Base-by-base conservation (phyloP, 192 early-diverging fungal species). In the Coemansia sp. region DNA sequence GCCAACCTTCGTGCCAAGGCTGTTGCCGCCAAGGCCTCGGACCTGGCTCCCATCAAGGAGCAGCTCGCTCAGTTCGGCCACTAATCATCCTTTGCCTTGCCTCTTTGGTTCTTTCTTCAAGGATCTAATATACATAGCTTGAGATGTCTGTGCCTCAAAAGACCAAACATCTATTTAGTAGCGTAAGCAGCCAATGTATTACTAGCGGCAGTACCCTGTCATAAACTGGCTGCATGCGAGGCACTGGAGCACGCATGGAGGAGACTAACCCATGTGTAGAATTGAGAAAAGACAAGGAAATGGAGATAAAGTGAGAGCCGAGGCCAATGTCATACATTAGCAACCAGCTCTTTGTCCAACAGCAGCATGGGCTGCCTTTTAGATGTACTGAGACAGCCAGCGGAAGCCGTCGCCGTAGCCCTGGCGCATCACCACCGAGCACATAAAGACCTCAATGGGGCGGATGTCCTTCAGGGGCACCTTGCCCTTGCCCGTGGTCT, bases 401-500 rank as follows among this genome's bases (percentile, higher is more conserved):
- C 87, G 86, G 84, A 92, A 92, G 73, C 88, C 96, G 68, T 97
- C 97, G 56, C 94, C 95, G 78, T 99, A 99, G 76, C 97, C 97
- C 84, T 95, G 93, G 82, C 90, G 88, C 91, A 95, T 93, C 40
- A 95, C 92, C 17, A 99, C 92, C 26, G 95, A 97, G 85, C 94
- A 97, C 97, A 99, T 99, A 72, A 95, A 99, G 53, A 99, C 86
- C 84, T 99, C 97, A 65, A 99, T 95, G 42, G 97, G 92, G 56
- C 97, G 87, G 68, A 95, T 91, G 68, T 94, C 90, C 74, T 90
- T 91, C 72, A 96, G 86, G 55, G 87, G 86, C 36, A 94, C 88
- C 82, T 95, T 97, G 76, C 97, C 97, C 85, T 97, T 98, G 67
- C 97, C 97, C 40, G 95, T 99, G 43, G 95, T 97, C 81, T 99